Evolutionary conservation across 2,329 filamentous ascomycete species (phyloP).

Genomic region (Aspergillus jensenii): DNA sequence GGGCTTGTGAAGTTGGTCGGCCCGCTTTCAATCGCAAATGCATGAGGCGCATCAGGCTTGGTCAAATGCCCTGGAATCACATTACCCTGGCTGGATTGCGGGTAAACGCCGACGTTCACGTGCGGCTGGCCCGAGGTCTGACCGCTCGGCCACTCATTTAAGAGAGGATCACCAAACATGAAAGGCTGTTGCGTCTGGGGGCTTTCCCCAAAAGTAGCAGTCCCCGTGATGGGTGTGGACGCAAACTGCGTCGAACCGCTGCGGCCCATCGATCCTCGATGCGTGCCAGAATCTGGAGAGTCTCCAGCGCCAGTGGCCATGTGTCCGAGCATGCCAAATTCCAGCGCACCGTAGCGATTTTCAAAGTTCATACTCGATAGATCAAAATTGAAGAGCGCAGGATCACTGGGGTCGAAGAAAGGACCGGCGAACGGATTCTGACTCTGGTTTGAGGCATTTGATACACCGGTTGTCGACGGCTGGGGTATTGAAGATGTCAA

Average conservation of each 20-base stretch:
- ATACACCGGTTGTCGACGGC: slow-evolving; percentile 50
- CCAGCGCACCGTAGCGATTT: slow-evolving; percentile 91
- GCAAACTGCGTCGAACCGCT: slow-evolving; percentile 43
- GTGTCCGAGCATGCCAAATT: slow-evolving; percentile 94
- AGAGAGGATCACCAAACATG: slow-evolving; percentile 46
- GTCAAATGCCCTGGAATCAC: slow-evolving; percentile 42
- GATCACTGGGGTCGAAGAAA: slow-evolving; percentile 88
- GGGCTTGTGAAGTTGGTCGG: slow-evolving; percentile 58
- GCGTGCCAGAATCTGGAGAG: slow-evolving; percentile 62
- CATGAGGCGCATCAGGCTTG: slow-evolving; percentile 51
- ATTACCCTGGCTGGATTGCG: slow-evolving; percentile 30
- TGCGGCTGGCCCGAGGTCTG: slow-evolving; percentile 33
- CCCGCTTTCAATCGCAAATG: slow-evolving; percentile 62
- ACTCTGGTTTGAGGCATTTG: slow-evolving; percentile 44
- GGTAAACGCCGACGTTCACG: slow-evolving; percentile 38
- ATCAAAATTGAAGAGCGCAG: slow-evolving; percentile 92
- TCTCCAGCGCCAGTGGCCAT: slow-evolving; percentile 92
- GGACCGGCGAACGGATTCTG: slow-evolving; percentile 51
- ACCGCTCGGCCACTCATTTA: slow-evolving; percentile 47
- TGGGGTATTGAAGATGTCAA: slow-evolving; percentile 46
- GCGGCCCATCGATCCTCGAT: slow-evolving; percentile 47
- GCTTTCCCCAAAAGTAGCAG: slow-evolving; percentile 46
- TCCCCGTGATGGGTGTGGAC: slow-evolving; percentile 31
- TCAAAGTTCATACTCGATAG: slow-evolving; percentile 92
- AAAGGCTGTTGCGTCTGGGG: slow-evolving; percentile 45